Conservation (phyloP, 257 asterid genomes). For the Solanum pimpinellifolium region DNA sequence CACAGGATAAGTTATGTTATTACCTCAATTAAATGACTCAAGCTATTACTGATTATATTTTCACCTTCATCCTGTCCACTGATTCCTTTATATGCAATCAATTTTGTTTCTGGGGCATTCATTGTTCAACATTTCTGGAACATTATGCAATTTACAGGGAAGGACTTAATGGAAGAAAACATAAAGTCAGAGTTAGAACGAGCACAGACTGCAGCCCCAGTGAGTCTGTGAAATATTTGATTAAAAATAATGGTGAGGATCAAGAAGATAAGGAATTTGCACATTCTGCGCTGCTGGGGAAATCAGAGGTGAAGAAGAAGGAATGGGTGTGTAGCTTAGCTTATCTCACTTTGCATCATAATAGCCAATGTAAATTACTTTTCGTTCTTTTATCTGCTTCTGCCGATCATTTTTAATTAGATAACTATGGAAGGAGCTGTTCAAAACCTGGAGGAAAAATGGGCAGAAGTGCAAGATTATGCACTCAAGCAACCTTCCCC, state of each 20-base stretch:
- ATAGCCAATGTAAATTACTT: neutral
- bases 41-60: neutral
- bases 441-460: constrained; percentile 52
- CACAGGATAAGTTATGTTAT: neutral
- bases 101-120: neutral
- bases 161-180: constrained; percentile 45
- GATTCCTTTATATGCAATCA: neutral
- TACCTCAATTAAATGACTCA: neutral
- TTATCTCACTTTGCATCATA: neutral
- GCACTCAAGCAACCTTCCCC: constrained; percentile 74
- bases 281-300: constrained; percentile 29
- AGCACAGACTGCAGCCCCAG: constrained; percentile 15
- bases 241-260: constrained; percentile 24
- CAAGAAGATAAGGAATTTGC: constrained; percentile 37
- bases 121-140: neutral
- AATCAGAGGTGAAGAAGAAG: constrained; percentile 61
- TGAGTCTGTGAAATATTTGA: constrained; percentile 20
- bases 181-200: constrained; percentile 46
- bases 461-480: constrained; percentile 68
- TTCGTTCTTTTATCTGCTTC: neutral
- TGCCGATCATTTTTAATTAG: constrained; percentile 22
- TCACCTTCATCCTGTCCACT: neutral
- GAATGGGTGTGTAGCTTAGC: constrained; percentile 42
- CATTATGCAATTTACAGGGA: constrained; percentile 31
- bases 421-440: constrained; percentile 49